phyloP scores from a whole-genome alignment of 805 yeast genomes.

The Candida montana region DNA sequence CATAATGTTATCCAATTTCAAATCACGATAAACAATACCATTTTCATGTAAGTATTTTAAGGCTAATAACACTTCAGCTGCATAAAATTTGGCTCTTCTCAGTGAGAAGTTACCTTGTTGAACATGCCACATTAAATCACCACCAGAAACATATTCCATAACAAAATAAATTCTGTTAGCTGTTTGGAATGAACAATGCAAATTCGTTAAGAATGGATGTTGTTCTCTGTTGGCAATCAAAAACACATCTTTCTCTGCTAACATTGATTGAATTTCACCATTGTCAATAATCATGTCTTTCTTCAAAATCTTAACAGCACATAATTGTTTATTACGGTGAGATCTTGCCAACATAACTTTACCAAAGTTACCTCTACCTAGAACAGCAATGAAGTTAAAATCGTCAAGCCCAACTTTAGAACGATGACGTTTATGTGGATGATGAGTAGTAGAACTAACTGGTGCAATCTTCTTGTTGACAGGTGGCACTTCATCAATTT shows the following conservation, averaged over 20 bases:
- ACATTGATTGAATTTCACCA: slow-evolving; percentile 93
- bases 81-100: slow-evolving; percentile 92
- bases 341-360: slow-evolving; percentile 97
- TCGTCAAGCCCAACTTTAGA: slow-evolving; percentile 89
- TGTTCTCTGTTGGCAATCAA: slow-evolving; percentile 73
- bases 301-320: slow-evolving; percentile 95
- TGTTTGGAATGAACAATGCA: slow-evolving; percentile 95
- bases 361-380: slow-evolving; percentile 98
- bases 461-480: slow-evolving; percentile 9
- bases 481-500: slow-evolving; percentile 2
- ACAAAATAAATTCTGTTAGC: slow-evolving; percentile 96
- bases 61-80: slow-evolving; percentile 91
- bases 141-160: slow-evolving; percentile 97
- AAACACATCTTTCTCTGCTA: slow-evolving; percentile 91
- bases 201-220: slow-evolving; percentile 88
- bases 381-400: slow-evolving; percentile 87
- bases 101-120: slow-evolving; percentile 87
- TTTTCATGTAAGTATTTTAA: slow-evolving; percentile 90
- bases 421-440: slow-evolving; percentile 35
- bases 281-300: slow-evolving; percentile 93
- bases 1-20: slow-evolving; percentile 90
- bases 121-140: slow-evolving; percentile 99
- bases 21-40: slow-evolving; percentile 93
- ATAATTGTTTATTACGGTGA: slow-evolving; percentile 68
- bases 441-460: slow-evolving; percentile 13